A percentile compares a stretch with the other conserved stretches of the same genome.
These are phyloP conservation scores for Mariannaea sp. DNA, from an alignment of 2,329 filamentous ascomycete genomes.

Conservation along the genomic window DNA sequence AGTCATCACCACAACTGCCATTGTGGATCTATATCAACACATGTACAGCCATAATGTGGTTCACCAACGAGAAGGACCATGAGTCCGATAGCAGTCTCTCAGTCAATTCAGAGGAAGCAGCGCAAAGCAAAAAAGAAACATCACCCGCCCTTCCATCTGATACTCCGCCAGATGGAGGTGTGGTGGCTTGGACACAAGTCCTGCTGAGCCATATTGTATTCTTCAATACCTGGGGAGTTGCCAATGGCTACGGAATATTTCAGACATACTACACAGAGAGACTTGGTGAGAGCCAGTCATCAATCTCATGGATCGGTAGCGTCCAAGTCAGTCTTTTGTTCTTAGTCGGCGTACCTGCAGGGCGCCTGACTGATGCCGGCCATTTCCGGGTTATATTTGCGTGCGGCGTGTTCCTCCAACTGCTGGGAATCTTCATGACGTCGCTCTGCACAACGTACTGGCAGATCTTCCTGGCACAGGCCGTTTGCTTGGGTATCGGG, in stretches of 20 bases:
- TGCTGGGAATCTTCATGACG: conserved; percentile 52
- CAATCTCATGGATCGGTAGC: conserved; percentile 52
- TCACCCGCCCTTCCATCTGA: not conserved
- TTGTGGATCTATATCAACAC: too few species aligned
- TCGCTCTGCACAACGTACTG: conserved; percentile 51
- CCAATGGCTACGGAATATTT: conserved; percentile 52
- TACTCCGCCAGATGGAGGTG: conserved; percentile 27
- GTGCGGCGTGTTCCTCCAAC: conserved; percentile 45
- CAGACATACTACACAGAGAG: conserved; percentile 50
- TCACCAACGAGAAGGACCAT: not conserved
- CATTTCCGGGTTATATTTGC: conserved; percentile 47
- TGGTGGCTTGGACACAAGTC: conserved; percentile 41
- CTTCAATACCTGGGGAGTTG: conserved; percentile 53
- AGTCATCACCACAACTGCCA: too few species aligned
- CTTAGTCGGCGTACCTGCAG: conserved; percentile 48
- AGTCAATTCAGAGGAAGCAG: conserved; percentile 15
- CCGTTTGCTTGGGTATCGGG: conserved; percentile 54
- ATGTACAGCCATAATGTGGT: conserved; percentile 8
- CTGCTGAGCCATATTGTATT: conserved; percentile 46
- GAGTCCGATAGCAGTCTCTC: conserved; percentile 1
- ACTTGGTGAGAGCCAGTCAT: conserved; percentile 41
- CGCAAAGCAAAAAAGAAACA: not conserved
- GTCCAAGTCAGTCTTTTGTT: conserved; percentile 51
- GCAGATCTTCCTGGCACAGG: conserved; percentile 56
- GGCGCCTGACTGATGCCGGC: conserved; percentile 51